Percentiles rank a stretch among this genome's conserved stretches.
These are phyloP conservation scores for Amborella trichopoda DNA, from an alignment of 164 flowering plant genomes.

Conservation along the genomic window DNA sequence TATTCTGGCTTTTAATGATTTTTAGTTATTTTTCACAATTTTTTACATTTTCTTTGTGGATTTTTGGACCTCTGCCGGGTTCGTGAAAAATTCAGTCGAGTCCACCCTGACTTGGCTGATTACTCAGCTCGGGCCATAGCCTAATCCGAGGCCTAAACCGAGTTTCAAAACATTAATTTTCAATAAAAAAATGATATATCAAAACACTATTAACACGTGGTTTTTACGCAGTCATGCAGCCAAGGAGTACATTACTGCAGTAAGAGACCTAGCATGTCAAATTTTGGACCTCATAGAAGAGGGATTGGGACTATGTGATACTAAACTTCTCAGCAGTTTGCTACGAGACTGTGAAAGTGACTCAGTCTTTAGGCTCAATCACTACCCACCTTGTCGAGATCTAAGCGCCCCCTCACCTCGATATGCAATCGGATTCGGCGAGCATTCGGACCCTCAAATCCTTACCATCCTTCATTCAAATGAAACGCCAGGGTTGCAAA, in stretches of 20 bases:
- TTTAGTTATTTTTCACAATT: no score
- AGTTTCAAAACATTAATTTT: no score
- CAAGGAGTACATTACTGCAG: conserved; percentile 43
- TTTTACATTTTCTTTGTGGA: no score
- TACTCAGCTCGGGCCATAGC: no score
- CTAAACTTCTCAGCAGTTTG: conserved; percentile 32
- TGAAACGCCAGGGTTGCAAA: conserved; percentile 52
- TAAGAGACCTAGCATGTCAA: conserved; percentile 41
- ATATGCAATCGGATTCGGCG: conserved; percentile 55
- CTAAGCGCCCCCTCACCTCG: conserved; percentile 9
- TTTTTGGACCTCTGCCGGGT: no score
- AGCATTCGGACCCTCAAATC: conserved; percentile 84
- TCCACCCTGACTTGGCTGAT: not conserved
- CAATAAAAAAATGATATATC: no score
- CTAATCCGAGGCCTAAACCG: no score
- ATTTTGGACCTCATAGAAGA: conserved; percentile 49
- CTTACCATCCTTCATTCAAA: conserved; percentile 61
- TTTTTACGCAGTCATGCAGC: conserved; percentile 27
- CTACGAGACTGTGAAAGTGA: conserved; percentile 55
- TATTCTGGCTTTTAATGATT: no score
- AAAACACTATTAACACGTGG: not conserved
- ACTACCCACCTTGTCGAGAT: conserved; percentile 42
- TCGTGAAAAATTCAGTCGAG: not conserved
- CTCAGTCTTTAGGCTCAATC: conserved; percentile 64
- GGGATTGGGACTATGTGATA: conserved; percentile 42